Conservation (phyloP, 1,139 yeast species). For the Diutina ranongensis region DNA sequence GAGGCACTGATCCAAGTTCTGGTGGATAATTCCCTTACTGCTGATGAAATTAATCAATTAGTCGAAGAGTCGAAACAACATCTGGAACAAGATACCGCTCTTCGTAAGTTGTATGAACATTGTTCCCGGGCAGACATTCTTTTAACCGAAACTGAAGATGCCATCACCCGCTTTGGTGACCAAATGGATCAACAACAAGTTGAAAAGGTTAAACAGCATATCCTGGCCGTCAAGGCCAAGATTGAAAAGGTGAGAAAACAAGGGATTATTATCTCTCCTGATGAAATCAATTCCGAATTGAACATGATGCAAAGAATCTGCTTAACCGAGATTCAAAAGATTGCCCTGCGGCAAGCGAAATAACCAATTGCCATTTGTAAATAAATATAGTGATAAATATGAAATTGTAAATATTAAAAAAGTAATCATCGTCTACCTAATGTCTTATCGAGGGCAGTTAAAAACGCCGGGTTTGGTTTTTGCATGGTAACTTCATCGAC, state of each 20-base stretch:
- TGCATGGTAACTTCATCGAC: background rate
- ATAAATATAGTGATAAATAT: too few species aligned
- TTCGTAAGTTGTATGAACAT: constrained; percentile 30
- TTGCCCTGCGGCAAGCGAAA: constrained; percentile 32
- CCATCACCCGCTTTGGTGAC: constrained; percentile 32
- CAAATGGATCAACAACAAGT: constrained; percentile 28
- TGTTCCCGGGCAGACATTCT: constrained; percentile 45
- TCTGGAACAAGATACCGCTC: constrained; percentile 31
- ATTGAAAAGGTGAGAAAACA: constrained; percentile 34
- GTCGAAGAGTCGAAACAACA: constrained; percentile 39
- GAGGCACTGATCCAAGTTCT: constrained; percentile 55
- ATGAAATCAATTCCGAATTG: constrained; percentile 29
- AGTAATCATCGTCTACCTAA: background rate
- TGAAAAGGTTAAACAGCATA: constrained; percentile 16
- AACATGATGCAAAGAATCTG: constrained; percentile 40
- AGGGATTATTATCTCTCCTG: constrained; percentile 23
- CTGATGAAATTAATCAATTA: constrained; percentile 46
- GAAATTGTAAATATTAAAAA: background rate
- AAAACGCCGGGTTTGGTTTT: constrained; percentile 5
- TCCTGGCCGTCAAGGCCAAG: constrained; percentile 30
- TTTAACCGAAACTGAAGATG: constrained; percentile 44
- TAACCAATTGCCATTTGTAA: too few species aligned
- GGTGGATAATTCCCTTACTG: constrained; percentile 57
- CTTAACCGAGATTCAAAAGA: constrained; percentile 39
- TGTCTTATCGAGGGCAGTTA: background rate